Conservation (phyloP, 2,329 filamentous ascomycete species). For the Dothideomycetidae sp. region DNA sequence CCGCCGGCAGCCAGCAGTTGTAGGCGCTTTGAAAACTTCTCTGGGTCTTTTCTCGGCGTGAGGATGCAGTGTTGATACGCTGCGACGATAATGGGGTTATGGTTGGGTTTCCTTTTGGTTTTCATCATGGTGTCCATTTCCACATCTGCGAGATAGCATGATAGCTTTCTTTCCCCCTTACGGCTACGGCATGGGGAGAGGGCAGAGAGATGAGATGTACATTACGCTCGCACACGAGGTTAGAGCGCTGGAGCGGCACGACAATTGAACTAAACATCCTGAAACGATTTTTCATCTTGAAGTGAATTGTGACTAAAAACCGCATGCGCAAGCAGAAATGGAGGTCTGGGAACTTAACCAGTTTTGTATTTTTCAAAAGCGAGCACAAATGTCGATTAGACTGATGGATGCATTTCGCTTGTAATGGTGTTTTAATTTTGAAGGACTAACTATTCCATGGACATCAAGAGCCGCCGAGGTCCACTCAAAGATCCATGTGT, state of each 20-base stretch:
- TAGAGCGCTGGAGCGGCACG: slow-evolving; percentile 9
- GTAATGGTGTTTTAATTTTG: too few relatives aligned
- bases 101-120: slow-evolving; percentile 11
- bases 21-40: slow-evolving; percentile 38
- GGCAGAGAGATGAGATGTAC: slow-evolving; percentile 9
- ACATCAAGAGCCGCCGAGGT: slow-evolving; percentile 1
- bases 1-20: slow-evolving; percentile 91
- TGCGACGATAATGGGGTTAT: slow-evolving; percentile 14
- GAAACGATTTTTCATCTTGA: not conserved
- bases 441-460: slow-evolving; percentile 11
- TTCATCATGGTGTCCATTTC: slow-evolving; percentile 10
- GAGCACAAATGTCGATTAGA: too few relatives aligned
- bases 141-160: slow-evolving; percentile 9
- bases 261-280: slow-evolving; percentile 8
- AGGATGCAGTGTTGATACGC: slow-evolving; percentile 11
- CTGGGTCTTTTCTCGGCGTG: slow-evolving; percentile 13
- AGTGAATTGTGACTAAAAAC: too few relatives aligned
- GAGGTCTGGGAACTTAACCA: too few relatives aligned
- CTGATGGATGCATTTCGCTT: too few relatives aligned
- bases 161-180: slow-evolving; percentile 8
- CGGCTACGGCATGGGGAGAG: slow-evolving; percentile 7
- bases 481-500: slow-evolving; percentile 30
- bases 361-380: too few relatives aligned
- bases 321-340: too few relatives aligned
- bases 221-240: slow-evolving; percentile 9